Conservation (phyloP, 345 rosid genomes). For the Syzygium oleosum region DNA sequence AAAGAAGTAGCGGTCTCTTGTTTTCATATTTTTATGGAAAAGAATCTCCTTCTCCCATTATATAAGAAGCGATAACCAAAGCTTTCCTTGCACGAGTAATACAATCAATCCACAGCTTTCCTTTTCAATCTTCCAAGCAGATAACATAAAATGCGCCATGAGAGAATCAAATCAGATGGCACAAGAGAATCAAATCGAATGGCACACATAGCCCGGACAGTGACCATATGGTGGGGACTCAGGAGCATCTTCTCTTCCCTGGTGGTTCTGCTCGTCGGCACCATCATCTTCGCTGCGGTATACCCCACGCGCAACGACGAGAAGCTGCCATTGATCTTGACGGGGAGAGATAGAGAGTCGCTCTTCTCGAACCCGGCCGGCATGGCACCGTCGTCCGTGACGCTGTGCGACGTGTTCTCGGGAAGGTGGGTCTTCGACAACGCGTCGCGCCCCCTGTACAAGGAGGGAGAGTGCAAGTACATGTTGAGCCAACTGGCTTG, state of each 20-base stretch:
- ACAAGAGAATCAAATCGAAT: background rate
- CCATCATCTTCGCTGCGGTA: conserved; percentile 28
- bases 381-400: background rate
- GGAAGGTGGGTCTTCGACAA: conserved; percentile 83
- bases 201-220: background rate
- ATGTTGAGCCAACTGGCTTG: conserved; percentile 79
- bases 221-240: background rate
- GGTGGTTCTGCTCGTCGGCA: conserved; percentile 40
- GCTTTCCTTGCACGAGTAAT: background rate
- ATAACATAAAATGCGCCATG: background rate
- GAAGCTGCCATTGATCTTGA: background rate
- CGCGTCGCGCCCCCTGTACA: conserved; percentile 56
- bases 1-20: background rate
- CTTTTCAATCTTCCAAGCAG: background rate
- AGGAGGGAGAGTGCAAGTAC: conserved; percentile 66
- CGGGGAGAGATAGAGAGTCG: background rate
- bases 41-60: background rate
- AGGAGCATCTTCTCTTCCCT: conserved; percentile 41
- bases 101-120: background rate
- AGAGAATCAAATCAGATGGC: background rate
- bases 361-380: background rate
- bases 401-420: conserved; percentile 50
- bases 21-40: background rate
- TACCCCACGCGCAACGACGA: conserved; percentile 23
- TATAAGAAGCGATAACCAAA: background rate